Evolutionary conservation across 148 eudicot genomes (phyloP).

Genomic region (Silene latifolia): DNA sequence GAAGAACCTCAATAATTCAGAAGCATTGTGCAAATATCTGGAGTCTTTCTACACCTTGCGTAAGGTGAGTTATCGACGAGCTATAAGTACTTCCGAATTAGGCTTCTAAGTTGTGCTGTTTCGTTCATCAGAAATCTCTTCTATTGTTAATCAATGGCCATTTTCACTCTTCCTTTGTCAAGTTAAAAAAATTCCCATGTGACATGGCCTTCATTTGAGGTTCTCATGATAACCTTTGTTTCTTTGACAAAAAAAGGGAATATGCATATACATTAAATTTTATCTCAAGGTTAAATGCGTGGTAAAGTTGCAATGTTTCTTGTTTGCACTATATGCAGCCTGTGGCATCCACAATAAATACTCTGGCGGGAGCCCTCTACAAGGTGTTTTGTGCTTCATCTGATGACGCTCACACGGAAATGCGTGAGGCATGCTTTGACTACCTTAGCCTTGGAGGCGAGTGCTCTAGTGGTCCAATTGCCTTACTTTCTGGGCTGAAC

Average conservation of each 20-base stretch:
- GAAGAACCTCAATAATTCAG: constrained; percentile 47
- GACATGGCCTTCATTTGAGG: background rate
- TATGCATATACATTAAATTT: background rate
- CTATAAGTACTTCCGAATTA: background rate
- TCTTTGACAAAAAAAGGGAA: background rate
- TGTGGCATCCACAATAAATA: constrained; percentile 79
- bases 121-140: background rate
- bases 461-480: constrained; percentile 63
- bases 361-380: constrained; percentile 77
- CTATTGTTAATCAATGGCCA: background rate
- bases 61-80: constrained; percentile 41
- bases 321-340: constrained; percentile 48
- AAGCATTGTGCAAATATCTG: constrained; percentile 48
- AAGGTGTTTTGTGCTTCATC: constrained; percentile 79
- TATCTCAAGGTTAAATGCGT: background rate
- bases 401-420: constrained; percentile 68
- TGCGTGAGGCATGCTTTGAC: constrained; percentile 76
- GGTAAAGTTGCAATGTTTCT: background rate
- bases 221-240: background rate
- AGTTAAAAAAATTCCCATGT: background rate
- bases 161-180: background rate
- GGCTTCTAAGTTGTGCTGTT: background rate
- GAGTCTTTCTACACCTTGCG: constrained; percentile 81
- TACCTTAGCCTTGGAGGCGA: constrained; percentile 79
- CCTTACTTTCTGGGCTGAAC: constrained; percentile 74